Base-by-base conservation (phyloP, 352 stramenopile species). In the Phytophthora hibernalis region DNA sequence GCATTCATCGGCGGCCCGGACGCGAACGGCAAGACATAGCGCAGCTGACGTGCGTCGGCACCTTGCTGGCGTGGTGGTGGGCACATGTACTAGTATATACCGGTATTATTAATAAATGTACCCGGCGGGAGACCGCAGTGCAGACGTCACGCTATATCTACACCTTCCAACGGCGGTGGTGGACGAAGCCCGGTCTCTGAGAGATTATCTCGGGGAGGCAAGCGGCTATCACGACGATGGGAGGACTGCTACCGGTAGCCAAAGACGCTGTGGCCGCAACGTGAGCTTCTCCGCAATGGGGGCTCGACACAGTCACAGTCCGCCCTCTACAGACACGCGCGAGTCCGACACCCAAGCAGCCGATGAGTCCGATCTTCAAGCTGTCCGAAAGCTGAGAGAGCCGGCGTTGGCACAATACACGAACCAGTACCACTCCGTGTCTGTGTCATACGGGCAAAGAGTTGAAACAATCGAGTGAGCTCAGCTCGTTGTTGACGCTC, bases 191-290 rank as follows among this genome's bases (percentile, higher is more conserved):
- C 59, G 16, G 54, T 65, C 26, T 70, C n/a, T n/a, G n/a, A n/a
- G n/a, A n/a, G n/a, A n/a, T n/a, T n/a, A n/a, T n/a, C 37, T 47
- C 18, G 61, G 47, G 11, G 59, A 42, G 28, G 49, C n/a, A 43
- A 11, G 53, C 44, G 3, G 18, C 30, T 70, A 52, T 71, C 63
- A 67, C n/a, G 49, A 67, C 56, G 63, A 71, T 66, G 63, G 40
- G 40, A 15, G 16, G 16, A 11, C 31, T 38, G 31, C 31, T 26
- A 16, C 30, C 43, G 18, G n/a, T n/a, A n/a, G n/a, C n/a, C n/a
- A n/a, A 18, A 24, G 35, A 40, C 33, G 33, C 12, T 18, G 33
- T 40, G 33, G 5, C 33, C 11, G 12, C 15, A 40, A 5, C 33
- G 28, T 40, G 2, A 31, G 26, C 26, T 31, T 31, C 33, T 40